A percentile compares a stretch with the other conserved stretches of the same genome.
Conservation (phyloP, 305 asterid species). For the Plantago rigida region DNA sequence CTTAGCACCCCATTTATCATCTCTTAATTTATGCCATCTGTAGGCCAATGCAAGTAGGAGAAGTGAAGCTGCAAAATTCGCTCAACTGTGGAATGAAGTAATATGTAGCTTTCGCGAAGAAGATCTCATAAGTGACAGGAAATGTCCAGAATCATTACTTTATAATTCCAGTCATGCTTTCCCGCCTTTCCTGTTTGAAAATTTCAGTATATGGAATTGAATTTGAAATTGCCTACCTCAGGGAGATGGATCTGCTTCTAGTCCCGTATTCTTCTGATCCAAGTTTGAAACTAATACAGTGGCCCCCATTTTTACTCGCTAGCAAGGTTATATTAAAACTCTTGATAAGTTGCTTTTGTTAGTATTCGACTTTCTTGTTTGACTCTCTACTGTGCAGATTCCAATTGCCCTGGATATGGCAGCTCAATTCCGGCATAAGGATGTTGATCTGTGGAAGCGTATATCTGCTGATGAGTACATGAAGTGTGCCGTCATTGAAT, state of each 20-base stretch:
- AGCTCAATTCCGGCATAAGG: slow-evolving; percentile 75
- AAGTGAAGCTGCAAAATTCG: slow-evolving; percentile 93
- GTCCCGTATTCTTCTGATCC: slow-evolving; percentile 97
- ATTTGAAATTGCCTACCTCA: slow-evolving; percentile 35
- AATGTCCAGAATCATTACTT: slow-evolving; percentile 29
- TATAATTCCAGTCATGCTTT: slow-evolving; percentile 17
- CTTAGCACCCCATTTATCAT: slow-evolving; percentile 16
- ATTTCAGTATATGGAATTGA: slow-evolving; percentile 28
- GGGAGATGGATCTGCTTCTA: slow-evolving; percentile 99
- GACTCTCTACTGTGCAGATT: slow-evolving; percentile 55
- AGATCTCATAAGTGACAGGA: slow-evolving; percentile 95
- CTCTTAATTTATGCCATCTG: slow-evolving; percentile 23
- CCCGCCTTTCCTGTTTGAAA: slow-evolving; percentile 12
- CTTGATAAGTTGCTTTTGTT: slow-evolving; percentile 20
- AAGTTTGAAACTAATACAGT: slow-evolving; percentile 71
- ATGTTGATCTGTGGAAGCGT: slow-evolving; percentile 92
- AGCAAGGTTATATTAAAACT: slow-evolving; percentile 58
- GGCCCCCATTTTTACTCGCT: slow-evolving; percentile 99
- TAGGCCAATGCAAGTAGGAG: slow-evolving; percentile 69
- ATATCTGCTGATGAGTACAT: slow-evolving; percentile 83
- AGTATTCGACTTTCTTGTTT: slow-evolving; percentile 20
- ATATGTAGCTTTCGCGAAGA: slow-evolving; percentile 95
- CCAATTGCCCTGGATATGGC: slow-evolving; percentile 97
- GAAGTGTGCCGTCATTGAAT: slow-evolving; percentile 93
- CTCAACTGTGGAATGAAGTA: slow-evolving; percentile 96